Evolutionary conservation across 2,329 filamentous ascomycete species (phyloP), one percentile per base, ranked within the genome.

Genomic region (Podosphaera aphanis): DNA sequence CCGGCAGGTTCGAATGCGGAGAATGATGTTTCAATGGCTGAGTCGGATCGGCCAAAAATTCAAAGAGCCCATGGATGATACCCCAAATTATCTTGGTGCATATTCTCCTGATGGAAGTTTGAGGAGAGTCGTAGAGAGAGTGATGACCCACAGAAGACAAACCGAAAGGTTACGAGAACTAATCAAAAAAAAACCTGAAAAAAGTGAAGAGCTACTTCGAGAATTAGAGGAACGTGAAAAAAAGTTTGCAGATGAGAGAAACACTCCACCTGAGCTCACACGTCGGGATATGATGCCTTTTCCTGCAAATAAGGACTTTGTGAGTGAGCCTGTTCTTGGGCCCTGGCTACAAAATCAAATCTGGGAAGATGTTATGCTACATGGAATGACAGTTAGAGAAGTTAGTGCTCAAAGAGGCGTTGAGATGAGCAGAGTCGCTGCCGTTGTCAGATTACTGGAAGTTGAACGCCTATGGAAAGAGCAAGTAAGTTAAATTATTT

Each of bases 361-460:
- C 31, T 79, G 77, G 59, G 56, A 64, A 16, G 65, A 66, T 45
- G 70, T 81, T 18, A 69, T 70, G 50, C 60, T 62, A 16, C 59
- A 70, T 38, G 70, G 71, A 43, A 63, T 67, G 53, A 74, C 72
- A 49, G 65, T 82, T 6, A 65, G 72, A 42, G 67, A 73, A 45
- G 75, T 79, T 43, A 80, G 75, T 62, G 70, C 71, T 1, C 64
- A 73, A 48, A 65, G 75, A 52, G 69, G 70, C 23, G 70, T 83
- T 16, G 77, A 79, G 55, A 76, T 82, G 64, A 71, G 74, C 57
- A 67, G 79, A 54, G 74, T 83, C 27, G 79, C 68, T 31, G 79
- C 79, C 20, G 77, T 82, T 5, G 74, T 82, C 23, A 64, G 79
- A 47, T 61, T 83, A 52, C 77, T 78, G 60, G 73, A 77, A 55